Evolutionary conservation across 768 basidiomycete species (phyloP), one percentile per base, ranked within the genome.

Genomic region (Leucocoprinus birnbaumii): DNA sequence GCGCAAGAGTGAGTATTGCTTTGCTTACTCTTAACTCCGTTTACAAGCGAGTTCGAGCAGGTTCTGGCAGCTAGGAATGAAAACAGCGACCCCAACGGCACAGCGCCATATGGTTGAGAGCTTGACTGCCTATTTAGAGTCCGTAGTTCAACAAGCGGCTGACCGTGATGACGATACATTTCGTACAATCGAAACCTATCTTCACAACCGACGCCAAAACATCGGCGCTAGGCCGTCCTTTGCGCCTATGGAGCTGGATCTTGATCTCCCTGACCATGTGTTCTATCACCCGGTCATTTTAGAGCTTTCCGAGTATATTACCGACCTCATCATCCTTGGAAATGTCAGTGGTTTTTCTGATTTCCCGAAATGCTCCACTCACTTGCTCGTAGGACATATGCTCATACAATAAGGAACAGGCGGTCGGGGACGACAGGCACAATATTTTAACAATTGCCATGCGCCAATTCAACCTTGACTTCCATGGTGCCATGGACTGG

Each of bases 401-500:
- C 37, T 65, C 64, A 3, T 65, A 65, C 45, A 27, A 51, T 11
- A 56, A 58, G 8, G 63, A 62, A 45, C 54, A 58, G 21, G 56
- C 62, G 6, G 38, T 51, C 0, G 63, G 62, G 16, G 57, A 60
- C 27, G 60, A 40, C 2, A 40, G 48, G 22, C 57, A 64, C 50
- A 66, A 66, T 46, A 61, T 64, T 43, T 47, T 66, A 9, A 59
- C 63, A 14, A 56, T 57, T 13, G 58, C 58, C 26, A 60, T 62
- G 55, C 43, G 51, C 5, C 54, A 64, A 27, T 49, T 60, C 44
- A 25, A 57, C 19, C 25, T 58, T 18, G 59, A 51, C 25, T 56
- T 61, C 5, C 27, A 48, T 4, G 59, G 22, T 13, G 62, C 63
- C 7, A 53, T 63, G 53, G 55, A 57, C 6, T 61, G 58, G 62